Percentiles rank a stretch among this genome's conserved stretches.
Evolutionary conservation across 805 yeast species (phyloP).

Genomic region (Yamadazyma takamatsuzukensis): DNA sequence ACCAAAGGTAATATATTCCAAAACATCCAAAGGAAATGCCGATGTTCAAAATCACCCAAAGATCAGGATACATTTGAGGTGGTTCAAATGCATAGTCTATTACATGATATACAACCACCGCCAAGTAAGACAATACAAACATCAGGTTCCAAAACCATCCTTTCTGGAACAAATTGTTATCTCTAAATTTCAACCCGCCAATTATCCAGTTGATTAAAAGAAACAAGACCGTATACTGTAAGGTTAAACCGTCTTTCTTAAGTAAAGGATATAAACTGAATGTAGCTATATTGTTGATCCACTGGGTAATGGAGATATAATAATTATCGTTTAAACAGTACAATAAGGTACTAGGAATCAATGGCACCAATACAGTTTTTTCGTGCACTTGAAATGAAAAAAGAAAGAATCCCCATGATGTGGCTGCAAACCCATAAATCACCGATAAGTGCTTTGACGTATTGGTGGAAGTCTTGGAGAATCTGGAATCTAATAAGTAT

Average conservation of each 20-base stretch:
- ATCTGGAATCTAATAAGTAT: constrained; percentile 16
- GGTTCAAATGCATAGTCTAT: constrained; percentile 51
- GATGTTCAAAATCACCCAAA: constrained; percentile 80
- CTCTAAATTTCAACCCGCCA: constrained; percentile 18
- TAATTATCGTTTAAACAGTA: constrained; percentile 51
- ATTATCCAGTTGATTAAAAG: constrained; percentile 46
- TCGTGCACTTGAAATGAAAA: constrained; percentile 97
- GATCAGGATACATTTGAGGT: constrained; percentile 68
- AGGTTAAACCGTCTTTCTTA: constrained; percentile 63
- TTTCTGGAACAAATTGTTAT: constrained; percentile 19
- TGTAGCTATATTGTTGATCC: constrained; percentile 82
- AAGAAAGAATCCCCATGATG: constrained; percentile 83
- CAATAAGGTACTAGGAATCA: constrained; percentile 77
- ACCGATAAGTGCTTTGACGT: constrained; percentile 16
- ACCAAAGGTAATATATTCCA: constrained; percentile 78
- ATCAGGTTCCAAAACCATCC: constrained; percentile 23
- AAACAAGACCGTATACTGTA: constrained; percentile 67
- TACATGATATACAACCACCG: constrained; percentile 48
- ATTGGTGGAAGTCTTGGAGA: constrained; percentile 12
- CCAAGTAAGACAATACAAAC: constrained; percentile 30
- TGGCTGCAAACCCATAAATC: constrained; percentile 71
- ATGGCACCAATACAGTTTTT: constrained; percentile 83
- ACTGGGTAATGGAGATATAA: constrained; percentile 69
- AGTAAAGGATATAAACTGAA: constrained; percentile 89
- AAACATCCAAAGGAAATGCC: constrained; percentile 75